Conservation (phyloP, 2,329 filamentous ascomycete genomes). For the Aspergillus persii region DNA sequence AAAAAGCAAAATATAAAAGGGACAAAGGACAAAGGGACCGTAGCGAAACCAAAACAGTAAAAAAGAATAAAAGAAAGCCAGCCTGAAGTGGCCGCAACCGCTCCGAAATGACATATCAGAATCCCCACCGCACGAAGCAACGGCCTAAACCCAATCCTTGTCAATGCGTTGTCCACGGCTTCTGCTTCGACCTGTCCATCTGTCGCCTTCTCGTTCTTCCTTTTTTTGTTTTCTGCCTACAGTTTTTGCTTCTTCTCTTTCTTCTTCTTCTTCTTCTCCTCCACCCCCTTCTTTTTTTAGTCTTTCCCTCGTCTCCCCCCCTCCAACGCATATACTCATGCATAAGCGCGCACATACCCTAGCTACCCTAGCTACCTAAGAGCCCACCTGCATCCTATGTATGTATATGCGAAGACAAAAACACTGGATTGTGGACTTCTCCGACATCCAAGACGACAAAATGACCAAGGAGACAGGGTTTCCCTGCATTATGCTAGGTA, state of each 20-base stretch:
- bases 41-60: not conserved
- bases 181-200: not conserved
- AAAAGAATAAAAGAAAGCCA: not conserved
- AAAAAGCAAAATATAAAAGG: not conserved
- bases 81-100: not conserved
- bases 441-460: not conserved
- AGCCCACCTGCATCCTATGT: not conserved
- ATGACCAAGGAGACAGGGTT: conserved; percentile 3
- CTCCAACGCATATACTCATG: conserved; percentile 2
- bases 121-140: not conserved
- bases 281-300: not conserved
- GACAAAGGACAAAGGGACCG: not conserved
- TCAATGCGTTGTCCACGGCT: conserved; percentile 5
- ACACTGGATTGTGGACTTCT: not conserved
- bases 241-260: not conserved
- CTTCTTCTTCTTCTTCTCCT: not conserved
- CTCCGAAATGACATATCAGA: conserved; percentile 9
- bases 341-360: not conserved
- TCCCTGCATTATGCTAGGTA: conserved; percentile 5
- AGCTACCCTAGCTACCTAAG: too few relatives aligned
- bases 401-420: not conserved
- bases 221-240: not conserved
- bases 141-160: not conserved
- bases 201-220: not conserved
- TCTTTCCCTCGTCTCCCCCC: not conserved